Evolutionary conservation across 2,329 filamentous ascomycete species (phyloP).

Genomic region (Alternaria postmessia): DNA sequence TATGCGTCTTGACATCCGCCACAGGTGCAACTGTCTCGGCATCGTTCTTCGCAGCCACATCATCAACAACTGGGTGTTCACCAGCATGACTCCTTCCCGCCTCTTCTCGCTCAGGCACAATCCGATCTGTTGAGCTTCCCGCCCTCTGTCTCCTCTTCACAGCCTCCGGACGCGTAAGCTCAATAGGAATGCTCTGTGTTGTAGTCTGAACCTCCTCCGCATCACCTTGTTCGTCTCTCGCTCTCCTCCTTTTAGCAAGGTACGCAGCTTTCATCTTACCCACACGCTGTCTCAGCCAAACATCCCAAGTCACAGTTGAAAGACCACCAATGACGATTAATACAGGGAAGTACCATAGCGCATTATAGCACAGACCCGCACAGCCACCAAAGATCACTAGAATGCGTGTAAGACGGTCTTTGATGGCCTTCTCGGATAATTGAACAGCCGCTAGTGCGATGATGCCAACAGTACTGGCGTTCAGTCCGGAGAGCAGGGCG

Average conservation of each 20-base stretch:
- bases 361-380: slow-evolving; percentile 74
- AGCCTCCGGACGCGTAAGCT: slow-evolving; percentile 27
- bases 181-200: slow-evolving; percentile 21
- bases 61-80: slow-evolving; percentile 9
- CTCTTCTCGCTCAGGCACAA: slow-evolving; percentile 16
- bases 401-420: slow-evolving; percentile 68
- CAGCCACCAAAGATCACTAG: slow-evolving; percentile 70
- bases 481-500: slow-evolving; percentile 74
- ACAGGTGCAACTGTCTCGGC: slow-evolving; percentile 1
- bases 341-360: slow-evolving; percentile 77
- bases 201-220: slow-evolving; percentile 27
- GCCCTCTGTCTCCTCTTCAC: slow-evolving; percentile 31
- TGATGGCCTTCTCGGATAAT: slow-evolving; percentile 72
- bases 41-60: background rate
- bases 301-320: slow-evolving; percentile 64
- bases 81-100: slow-evolving; percentile 8
- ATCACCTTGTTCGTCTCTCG: slow-evolving; percentile 27
- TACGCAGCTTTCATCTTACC: slow-evolving; percentile 39
- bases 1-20: slow-evolving; percentile 42
- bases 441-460: slow-evolving; percentile 74
- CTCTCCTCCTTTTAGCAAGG: slow-evolving; percentile 25
- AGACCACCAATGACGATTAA: slow-evolving; percentile 67
- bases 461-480: slow-evolving; percentile 75
- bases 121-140: slow-evolving; percentile 28
- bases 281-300: slow-evolving; percentile 57